A percentile compares a stretch with the other conserved stretches of the same genome.
Evolutionary conservation across 2,329 filamentous ascomycete species (phyloP).

Genomic region (Ceratocystis cacaofunesta): DNA sequence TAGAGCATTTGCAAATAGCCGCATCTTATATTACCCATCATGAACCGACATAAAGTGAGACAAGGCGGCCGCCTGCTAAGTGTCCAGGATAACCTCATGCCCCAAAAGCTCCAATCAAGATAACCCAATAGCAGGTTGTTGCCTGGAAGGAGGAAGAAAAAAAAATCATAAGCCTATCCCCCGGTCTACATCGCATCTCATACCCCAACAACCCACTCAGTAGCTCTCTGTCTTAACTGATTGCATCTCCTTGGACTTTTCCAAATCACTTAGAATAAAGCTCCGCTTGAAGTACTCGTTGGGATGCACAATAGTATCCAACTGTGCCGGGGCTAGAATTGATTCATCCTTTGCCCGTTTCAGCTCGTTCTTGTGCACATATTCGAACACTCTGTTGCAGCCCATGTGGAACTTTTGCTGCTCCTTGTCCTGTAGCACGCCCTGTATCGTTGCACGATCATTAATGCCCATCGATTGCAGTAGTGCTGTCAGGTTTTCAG

Average conservation of each 20-base stretch:
- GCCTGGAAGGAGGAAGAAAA: too few relatives aligned
- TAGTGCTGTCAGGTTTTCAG: slow-evolving; percentile 68
- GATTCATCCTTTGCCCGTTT: slow-evolving; percentile 62
- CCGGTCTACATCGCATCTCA: neutral
- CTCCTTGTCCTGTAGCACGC: slow-evolving; percentile 76
- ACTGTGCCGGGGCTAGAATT: slow-evolving; percentile 55
- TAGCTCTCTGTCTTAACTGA: slow-evolving; percentile 8
- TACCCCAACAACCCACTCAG: neutral
- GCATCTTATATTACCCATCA: too few relatives aligned
- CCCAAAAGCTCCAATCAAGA: too few relatives aligned
- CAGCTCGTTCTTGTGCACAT: slow-evolving; percentile 64
- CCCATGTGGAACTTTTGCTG: slow-evolving; percentile 86
- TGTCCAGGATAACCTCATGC: too few relatives aligned
- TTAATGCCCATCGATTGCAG: slow-evolving; percentile 65
- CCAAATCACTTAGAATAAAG: slow-evolving; percentile 72
- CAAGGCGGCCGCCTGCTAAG: too few relatives aligned
- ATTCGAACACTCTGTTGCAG: slow-evolving; percentile 93
- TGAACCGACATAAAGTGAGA: too few relatives aligned
- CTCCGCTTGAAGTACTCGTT: slow-evolving; percentile 97
- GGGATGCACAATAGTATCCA: slow-evolving; percentile 92
- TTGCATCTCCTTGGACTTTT: slow-evolving; percentile 22
- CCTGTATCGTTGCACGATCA: slow-evolving; percentile 62
- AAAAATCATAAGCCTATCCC: neutral
- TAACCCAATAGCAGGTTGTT: too few relatives aligned
- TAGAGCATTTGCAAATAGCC: neutral